Evolutionary conservation across 2,329 filamentous ascomycete species (phyloP), one percentile per base, ranked within the genome.

Genomic region (Mycosphaerella sp.): DNA sequence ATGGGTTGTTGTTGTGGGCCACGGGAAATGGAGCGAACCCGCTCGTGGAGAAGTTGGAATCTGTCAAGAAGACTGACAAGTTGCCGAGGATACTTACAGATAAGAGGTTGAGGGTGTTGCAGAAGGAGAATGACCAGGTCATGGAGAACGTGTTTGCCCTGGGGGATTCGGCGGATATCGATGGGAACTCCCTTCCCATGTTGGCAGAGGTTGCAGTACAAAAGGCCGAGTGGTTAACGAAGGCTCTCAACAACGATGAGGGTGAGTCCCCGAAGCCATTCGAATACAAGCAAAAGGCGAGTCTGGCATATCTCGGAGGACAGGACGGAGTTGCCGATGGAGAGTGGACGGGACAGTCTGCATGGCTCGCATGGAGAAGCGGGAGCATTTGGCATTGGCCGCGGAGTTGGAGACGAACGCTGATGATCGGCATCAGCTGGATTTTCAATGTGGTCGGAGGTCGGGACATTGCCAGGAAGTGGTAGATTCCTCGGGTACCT

Each of bases 301-400:
- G 69, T 12, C 58, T 75, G 38, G 70, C 72, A 1, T 76, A 76
- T 56, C 64, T 75, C 23, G 74, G 74, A 3, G 57, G 64, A 17
- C 66, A 67, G 11, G 74, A 76, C 54, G 73, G 74, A 0, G 66
- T 76, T 40, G 67, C 74, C 6, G 69, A 65, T 4, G 72, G 73
- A 2, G 64, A 66, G n/a, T 75, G 70, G 70, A 75, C 71, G 5
- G 73, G 73, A 0, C 55, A 66, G 5, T 62, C 64, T 17, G 74
- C 74, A 3, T 76, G 73, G 73, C 38, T 75, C 41, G 73, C 73
- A 0, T 76, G 73, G 74, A 64, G 73, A 45, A 69, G 66, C 45
- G 70, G 70, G 0, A 69, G 60, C 48, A 58, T 60, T 26, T 57
- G 65, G 45, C 56, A 58, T 12, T 69, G 66, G 66, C 63, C 65